Conservation (phyloP, 305 asterid species). For the Solanum hybrid region DNA sequence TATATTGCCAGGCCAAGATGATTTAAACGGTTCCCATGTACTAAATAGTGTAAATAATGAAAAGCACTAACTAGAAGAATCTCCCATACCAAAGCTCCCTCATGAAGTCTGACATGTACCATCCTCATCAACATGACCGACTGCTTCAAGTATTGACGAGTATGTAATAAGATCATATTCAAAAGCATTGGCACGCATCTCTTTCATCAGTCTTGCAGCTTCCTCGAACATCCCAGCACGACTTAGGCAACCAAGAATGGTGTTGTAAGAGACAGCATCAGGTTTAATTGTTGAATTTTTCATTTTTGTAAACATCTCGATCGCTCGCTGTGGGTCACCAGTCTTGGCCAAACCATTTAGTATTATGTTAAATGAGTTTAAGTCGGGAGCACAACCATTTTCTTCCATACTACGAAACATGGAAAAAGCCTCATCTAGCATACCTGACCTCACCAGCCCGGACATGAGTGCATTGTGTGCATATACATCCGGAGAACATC, state of each 20-base stretch:
- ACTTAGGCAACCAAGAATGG: slow-evolving; percentile 75
- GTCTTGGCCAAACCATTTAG: slow-evolving; percentile 68
- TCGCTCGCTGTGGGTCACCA: slow-evolving; percentile 57
- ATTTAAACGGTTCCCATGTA: not conserved
- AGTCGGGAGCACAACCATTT: slow-evolving; percentile 61
- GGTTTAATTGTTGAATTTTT: slow-evolving; percentile 50
- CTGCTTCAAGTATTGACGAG: slow-evolving; percentile 90
- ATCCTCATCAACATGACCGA: slow-evolving; percentile 65
- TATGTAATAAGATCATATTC: slow-evolving; percentile 77
- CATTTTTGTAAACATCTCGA: slow-evolving; percentile 68
- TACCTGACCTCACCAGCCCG: slow-evolving; percentile 70
- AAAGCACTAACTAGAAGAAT: not conserved
- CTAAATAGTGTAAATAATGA: not conserved
- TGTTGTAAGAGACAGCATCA: slow-evolving; percentile 75
- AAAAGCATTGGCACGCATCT: slow-evolving; percentile 63
- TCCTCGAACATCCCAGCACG: slow-evolving; percentile 95
- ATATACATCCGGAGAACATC: slow-evolving; percentile 69
- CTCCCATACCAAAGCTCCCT: not conserved
- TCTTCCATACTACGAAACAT: slow-evolving; percentile 60
- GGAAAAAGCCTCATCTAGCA: slow-evolving; percentile 71
- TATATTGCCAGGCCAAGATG: not conserved
- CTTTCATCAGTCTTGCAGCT: slow-evolving; percentile 87
- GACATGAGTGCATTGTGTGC: slow-evolving; percentile 94
- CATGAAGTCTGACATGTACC: not conserved
- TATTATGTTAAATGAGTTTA: slow-evolving; percentile 69